These are phyloP conservation scores for Suhomyces vadensis DNA, from an alignment of 805 yeast species.

Conservation along the genomic window DNA sequence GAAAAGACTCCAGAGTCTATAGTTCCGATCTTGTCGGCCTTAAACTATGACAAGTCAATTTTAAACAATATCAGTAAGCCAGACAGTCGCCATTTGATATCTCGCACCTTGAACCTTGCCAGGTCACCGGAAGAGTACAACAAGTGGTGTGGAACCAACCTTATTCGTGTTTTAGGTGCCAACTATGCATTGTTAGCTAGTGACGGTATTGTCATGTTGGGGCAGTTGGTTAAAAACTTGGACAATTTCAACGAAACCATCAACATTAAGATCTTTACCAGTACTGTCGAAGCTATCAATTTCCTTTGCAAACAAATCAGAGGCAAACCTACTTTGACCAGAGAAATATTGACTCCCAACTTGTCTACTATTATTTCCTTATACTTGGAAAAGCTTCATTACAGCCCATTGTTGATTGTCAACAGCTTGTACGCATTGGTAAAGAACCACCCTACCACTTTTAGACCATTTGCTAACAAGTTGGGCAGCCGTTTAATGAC, in stretches of 20 bases:
- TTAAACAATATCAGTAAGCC: conserved; percentile 47
- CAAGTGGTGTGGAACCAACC: conserved; percentile 62
- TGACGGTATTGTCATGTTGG: conserved; percentile 42
- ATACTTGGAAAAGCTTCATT: conserved; percentile 44
- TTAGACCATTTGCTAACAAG: conserved; percentile 73
- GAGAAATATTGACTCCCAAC: conserved; percentile 82
- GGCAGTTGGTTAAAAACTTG: conserved; percentile 42
- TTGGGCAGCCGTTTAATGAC: conserved; percentile 48
- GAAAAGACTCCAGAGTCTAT: conserved; percentile 16
- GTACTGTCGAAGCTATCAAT: conserved; percentile 42
- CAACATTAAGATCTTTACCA: conserved; percentile 34
- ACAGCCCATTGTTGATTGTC: conserved; percentile 34
- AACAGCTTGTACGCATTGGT: conserved; percentile 42
- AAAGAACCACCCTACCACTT: conserved; percentile 68
- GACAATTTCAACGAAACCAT: conserved; percentile 39
- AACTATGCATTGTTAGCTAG: conserved; percentile 39
- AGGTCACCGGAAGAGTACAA: conserved; percentile 44
- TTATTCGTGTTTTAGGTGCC: conserved; percentile 45
- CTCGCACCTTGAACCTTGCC: conserved; percentile 43
- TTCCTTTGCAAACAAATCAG: conserved; percentile 51
- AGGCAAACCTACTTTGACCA: conserved; percentile 79
- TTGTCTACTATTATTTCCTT: conserved; percentile 60
- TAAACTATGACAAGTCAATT: conserved; percentile 28
- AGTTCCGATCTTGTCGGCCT: conserved; percentile 32
- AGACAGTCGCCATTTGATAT: conserved; percentile 51